A percentile compares a stretch with the other conserved stretches of the same genome.
Conservation (phyloP, 2,329 filamentous ascomycete genomes). For the Sporothrix brunneoviolacea region DNA sequence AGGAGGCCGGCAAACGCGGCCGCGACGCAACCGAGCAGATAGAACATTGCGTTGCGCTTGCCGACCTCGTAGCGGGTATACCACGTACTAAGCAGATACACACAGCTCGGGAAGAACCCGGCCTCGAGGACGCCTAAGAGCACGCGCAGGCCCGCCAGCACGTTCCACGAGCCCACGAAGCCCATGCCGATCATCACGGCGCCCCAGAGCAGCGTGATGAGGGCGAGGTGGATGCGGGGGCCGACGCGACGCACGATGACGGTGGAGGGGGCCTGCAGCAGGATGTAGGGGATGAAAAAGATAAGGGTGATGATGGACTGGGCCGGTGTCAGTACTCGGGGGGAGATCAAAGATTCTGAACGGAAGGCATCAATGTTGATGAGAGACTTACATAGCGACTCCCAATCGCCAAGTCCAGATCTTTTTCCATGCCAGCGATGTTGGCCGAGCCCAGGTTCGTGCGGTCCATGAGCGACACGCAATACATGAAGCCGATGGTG, state of each 20-base stretch:
- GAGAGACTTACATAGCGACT: conserved; percentile 43
- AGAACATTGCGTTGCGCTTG: conserved; percentile 63
- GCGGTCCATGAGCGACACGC: conserved; percentile 69
- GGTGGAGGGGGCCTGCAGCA: conserved; percentile 67
- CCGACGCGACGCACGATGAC: conserved; percentile 62
- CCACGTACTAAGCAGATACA: conserved; percentile 69
- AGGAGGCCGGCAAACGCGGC: conserved; percentile 62
- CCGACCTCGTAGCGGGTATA: conserved; percentile 65
- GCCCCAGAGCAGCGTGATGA: conserved; percentile 54
- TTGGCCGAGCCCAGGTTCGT: conserved; percentile 68
- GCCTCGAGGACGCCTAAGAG: conserved; percentile 60
- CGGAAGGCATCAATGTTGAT: conserved; percentile 16
- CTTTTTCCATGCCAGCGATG: conserved; percentile 57
- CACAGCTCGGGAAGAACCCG: conserved; percentile 65
- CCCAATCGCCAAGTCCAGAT: conserved; percentile 37
- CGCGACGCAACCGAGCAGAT: conserved; percentile 60
- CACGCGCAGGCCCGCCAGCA: conserved; percentile 49
- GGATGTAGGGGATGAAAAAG: conserved; percentile 67
- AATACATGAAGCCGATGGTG: conserved; percentile 62
- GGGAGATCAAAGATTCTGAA: background rate
- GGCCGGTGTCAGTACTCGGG: too few species aligned
- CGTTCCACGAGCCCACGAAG: conserved; percentile 46
- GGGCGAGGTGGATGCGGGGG: conserved; percentile 48
- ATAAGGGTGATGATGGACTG: conserved; percentile 61
- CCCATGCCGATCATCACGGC: conserved; percentile 58